Evolutionary conservation across 1,284 basidiomycete species (phyloP).

Genomic region (Pyrrhoderma noxium): DNA sequence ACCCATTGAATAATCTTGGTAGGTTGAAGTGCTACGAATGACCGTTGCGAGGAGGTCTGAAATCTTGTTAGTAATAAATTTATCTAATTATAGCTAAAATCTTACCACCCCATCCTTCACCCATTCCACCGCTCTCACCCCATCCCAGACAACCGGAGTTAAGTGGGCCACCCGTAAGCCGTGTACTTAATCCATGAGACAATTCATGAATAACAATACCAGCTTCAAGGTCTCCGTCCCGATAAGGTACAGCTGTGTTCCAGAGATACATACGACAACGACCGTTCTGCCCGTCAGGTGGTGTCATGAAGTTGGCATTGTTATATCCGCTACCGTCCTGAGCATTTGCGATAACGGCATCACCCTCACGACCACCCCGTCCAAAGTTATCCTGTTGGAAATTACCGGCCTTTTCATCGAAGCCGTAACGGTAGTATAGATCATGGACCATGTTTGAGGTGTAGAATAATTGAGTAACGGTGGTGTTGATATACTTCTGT

Average conservation of each 20-base stretch:
- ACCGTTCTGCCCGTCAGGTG: conserved; percentile 69
- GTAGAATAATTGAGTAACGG: conserved; percentile 89
- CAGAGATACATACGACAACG: conserved; percentile 97
- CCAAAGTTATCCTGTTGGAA: conserved; percentile 98
- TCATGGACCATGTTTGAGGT: conserved; percentile 82
- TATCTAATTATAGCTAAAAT: conserved; percentile 14
- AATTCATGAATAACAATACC: conserved; percentile 91
- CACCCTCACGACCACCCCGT: conserved; percentile 77
- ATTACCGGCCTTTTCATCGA: conserved; percentile 88
- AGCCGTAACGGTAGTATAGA: conserved; percentile 73
- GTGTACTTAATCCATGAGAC: conserved; percentile 86
- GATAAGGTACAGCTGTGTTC: conserved; percentile 83
- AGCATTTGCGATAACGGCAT: conserved; percentile 91
- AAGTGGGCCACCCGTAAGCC: conserved; percentile 88
- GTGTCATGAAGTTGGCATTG: conserved; percentile 82
- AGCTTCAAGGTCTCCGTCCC: conserved; percentile 92
- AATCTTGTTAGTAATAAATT: not conserved
- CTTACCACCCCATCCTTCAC: conserved; percentile 83
- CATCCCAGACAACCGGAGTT: conserved; percentile 93
- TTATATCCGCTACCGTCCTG: conserved; percentile 92
- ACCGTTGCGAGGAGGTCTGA: conserved; percentile 76
- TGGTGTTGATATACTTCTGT: conserved; percentile 77
- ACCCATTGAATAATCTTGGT: conserved; percentile 85
- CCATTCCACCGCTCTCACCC: conserved; percentile 96
- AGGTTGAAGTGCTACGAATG: conserved; percentile 67